Conservation (phyloP, 768 basidiomycete species). For the Neoboletus magnificus region DNA sequence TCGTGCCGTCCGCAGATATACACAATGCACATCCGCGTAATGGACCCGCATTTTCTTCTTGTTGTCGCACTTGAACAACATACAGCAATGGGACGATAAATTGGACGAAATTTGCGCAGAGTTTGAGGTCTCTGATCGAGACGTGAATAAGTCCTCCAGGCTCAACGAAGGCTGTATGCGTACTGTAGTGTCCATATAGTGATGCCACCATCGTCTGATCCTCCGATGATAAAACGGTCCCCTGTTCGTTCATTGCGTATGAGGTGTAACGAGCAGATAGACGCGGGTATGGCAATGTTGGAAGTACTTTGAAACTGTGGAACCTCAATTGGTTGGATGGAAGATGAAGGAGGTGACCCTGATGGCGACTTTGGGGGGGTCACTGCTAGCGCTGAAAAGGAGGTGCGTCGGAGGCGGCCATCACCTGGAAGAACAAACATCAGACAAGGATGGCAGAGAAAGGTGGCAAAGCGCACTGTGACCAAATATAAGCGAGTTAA, state of each 20-base stretch:
- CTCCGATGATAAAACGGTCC: slow-evolving; percentile 66
- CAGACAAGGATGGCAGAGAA: not conserved
- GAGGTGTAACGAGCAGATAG: slow-evolving; percentile 44
- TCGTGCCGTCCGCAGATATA: slow-evolving; percentile 73
- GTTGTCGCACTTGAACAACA: slow-evolving; percentile 51
- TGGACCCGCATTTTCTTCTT: slow-evolving; percentile 49
- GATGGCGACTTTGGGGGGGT: not conserved
- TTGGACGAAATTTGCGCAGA: slow-evolving; percentile 68
- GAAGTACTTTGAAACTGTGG: slow-evolving; percentile 39
- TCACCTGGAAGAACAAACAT: slow-evolving; percentile 39
- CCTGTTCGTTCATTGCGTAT: slow-evolving; percentile 57
- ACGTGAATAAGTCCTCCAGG: not conserved
- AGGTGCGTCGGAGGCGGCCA: slow-evolving; percentile 47
- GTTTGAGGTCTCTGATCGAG: slow-evolving; percentile 51
- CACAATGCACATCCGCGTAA: slow-evolving; percentile 70
- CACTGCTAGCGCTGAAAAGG: slow-evolving; percentile 37
- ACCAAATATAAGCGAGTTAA: slow-evolving; percentile 59
- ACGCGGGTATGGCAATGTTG: slow-evolving; percentile 45
- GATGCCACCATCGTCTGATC: slow-evolving; percentile 75
- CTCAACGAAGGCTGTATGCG: slow-evolving; percentile 16
- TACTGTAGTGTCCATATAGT: slow-evolving; percentile 71
- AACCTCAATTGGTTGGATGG: not conserved
- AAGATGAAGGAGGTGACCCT: slow-evolving; percentile 1
- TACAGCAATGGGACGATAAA: slow-evolving; percentile 64
- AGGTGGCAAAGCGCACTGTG: slow-evolving; percentile 43